phyloP scores from a whole-genome alignment of 768 basidiomycete species.

The Termitomyces sp. region DNA sequence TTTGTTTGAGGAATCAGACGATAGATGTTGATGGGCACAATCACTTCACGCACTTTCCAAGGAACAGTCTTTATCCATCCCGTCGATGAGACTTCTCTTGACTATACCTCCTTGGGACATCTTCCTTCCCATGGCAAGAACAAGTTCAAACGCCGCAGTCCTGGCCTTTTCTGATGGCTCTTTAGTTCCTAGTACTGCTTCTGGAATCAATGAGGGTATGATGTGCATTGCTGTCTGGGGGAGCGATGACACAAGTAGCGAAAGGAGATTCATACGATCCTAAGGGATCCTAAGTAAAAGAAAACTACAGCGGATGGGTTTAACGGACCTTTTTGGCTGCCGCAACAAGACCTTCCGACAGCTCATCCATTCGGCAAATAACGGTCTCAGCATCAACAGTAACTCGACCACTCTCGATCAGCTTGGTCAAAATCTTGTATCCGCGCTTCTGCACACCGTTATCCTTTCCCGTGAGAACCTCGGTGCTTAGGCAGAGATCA shows the following conservation, averaged over 20 bases:
- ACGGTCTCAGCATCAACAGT: constrained; percentile 49
- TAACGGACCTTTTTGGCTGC: constrained; percentile 79
- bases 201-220: constrained; percentile 86
- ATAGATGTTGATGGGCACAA: neutral
- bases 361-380: constrained; percentile 59
- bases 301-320: neutral
- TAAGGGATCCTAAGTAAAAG: constrained; percentile 21
- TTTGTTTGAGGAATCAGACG: neutral
- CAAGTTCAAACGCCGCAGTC: constrained; percentile 81
- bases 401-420: constrained; percentile 62
- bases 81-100: constrained; percentile 68
- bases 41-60: constrained; percentile 36
- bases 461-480: constrained; percentile 72
- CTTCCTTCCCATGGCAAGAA: constrained; percentile 89
- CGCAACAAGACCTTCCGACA: constrained; percentile 59
- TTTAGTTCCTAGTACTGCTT: constrained; percentile 93
- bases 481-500: constrained; percentile 57
- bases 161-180: constrained; percentile 94
- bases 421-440: constrained; percentile 79
- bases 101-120: constrained; percentile 87
- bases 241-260: constrained; percentile 61
- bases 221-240: constrained; percentile 72
- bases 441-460: constrained; percentile 93
- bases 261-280: constrained; percentile 81
- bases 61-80: constrained; percentile 70